A percentile compares a stretch with the other conserved stretches of the same genome.
Evolutionary conservation across 164 flowering plant species (phyloP).

Genomic region (Vitis rotundifolia): DNA sequence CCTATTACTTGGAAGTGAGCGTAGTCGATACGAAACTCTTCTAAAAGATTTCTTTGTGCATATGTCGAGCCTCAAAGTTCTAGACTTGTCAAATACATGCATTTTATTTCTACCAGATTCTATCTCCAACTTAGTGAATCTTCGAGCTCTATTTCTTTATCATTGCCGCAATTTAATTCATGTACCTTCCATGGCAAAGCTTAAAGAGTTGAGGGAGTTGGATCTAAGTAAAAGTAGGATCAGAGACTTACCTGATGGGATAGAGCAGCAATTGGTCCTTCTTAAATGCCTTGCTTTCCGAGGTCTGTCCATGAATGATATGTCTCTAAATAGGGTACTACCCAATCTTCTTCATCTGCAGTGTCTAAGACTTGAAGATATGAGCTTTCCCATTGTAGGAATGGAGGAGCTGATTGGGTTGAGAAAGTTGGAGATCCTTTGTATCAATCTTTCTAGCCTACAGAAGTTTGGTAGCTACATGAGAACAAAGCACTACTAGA

Average conservation of each 20-base stretch:
- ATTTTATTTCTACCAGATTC: neutral
- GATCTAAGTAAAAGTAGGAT: neutral
- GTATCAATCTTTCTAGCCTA: neutral
- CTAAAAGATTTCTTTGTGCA: too few species aligned
- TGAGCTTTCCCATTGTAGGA: accelerated
- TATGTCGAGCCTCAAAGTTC: neutral
- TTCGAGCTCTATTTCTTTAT: neutral
- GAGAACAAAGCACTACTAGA: neutral
- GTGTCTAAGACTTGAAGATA: too few species aligned
- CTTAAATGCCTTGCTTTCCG: neutral
- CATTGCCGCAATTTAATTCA: neutral
- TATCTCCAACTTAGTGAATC: neutral
- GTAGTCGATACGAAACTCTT: accelerated
- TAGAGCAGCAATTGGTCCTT: neutral
- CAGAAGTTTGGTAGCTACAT: neutral
- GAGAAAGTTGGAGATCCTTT: neutral
- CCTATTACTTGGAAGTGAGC: accelerated
- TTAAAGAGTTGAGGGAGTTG: neutral
- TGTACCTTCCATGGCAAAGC: neutral
- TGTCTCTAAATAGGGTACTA: too few species aligned
- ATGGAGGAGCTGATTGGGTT: neutral
- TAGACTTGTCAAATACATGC: neutral
- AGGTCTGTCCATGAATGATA: neutral
- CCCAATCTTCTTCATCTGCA: too few species aligned
- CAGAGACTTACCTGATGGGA: neutral